Evolutionary conservation across 129 eudicot genomes (phyloP).

Genomic region (Helichrysum umbraculigerum): DNA sequence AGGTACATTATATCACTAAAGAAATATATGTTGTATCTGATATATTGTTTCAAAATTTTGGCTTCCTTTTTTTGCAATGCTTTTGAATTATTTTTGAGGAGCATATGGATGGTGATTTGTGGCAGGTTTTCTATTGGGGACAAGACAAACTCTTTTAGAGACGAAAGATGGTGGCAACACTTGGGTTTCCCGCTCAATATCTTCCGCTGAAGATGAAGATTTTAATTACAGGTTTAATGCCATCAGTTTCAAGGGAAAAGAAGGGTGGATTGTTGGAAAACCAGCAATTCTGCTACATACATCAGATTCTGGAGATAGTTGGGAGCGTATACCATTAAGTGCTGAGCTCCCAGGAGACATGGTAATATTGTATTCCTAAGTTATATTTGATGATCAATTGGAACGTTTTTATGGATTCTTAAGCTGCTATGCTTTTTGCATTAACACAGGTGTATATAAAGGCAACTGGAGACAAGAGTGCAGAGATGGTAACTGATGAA

Average conservation of each 20-base stretch:
- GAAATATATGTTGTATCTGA: too few species aligned
- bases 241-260: constrained; percentile 90
- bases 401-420: background rate
- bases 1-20: background rate
- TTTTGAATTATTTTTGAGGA: background rate
- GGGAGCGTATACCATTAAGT: constrained; percentile 94
- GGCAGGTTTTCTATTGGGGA: constrained; percentile 91
- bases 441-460: constrained; percentile 72
- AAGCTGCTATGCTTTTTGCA: background rate
- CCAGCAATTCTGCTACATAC: constrained; percentile 93
- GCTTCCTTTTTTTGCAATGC: background rate
- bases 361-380: constrained; percentile 32
- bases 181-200: constrained; percentile 88
- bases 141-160: constrained; percentile 94
- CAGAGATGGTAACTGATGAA: constrained; percentile 99
- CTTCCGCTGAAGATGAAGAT: constrained; percentile 96
- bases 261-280: constrained; percentile 98
- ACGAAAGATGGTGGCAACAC: constrained; percentile 93
- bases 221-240: constrained; percentile 91
- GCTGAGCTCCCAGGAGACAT: constrained; percentile 98
- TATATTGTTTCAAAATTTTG: background rate
- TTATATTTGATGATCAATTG: background rate
- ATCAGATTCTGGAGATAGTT: constrained; percentile 86
- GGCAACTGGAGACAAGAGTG: constrained; percentile 91
- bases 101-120: constrained; percentile 30